Percentiles rank a stretch among this genome's conserved stretches.
These are phyloP conservation scores for Pseudocercospora fijiensis DNA, from an alignment of 2,329 filamentous ascomycete species.

Conservation along the genomic window DNA sequence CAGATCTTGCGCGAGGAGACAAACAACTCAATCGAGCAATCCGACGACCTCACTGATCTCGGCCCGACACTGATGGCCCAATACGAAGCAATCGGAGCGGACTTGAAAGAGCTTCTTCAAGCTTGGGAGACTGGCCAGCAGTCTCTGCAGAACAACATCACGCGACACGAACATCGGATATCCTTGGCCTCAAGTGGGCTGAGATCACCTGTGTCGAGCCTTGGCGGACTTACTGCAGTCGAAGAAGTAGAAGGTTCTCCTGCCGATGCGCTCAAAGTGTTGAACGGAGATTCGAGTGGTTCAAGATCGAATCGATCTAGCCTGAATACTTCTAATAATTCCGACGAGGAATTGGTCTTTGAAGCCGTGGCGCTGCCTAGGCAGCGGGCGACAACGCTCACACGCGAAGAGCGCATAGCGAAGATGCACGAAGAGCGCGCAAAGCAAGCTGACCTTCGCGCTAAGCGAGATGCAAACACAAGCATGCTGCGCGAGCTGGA, in stretches of 20 bases:
- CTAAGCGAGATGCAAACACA: conserved; percentile 75
- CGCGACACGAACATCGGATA: conserved; percentile 67
- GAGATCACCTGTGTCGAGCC: conserved; percentile 51
- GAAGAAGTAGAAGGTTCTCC: conserved; percentile 57
- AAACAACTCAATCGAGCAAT: conserved; percentile 72
- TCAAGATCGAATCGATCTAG: conserved; percentile 45
- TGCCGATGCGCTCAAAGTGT: conserved; percentile 69
- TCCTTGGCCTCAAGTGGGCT: conserved; percentile 51
- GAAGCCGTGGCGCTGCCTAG: conserved; percentile 81
- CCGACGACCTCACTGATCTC: conserved; percentile 60
- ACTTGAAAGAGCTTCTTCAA: conserved; percentile 63
- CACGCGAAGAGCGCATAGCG: conserved; percentile 80
- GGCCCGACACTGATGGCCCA: conserved; percentile 78
- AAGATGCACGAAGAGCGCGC: conserved; percentile 87
- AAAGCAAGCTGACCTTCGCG: conserved; percentile 67
- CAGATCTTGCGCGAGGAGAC: conserved; percentile 89
- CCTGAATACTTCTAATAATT: conserved; percentile 49
- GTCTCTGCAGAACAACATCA: conserved; percentile 77
- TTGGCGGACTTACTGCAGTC: conserved; percentile 63
- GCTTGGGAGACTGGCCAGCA: conserved; percentile 66
- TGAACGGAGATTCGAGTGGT: conserved; percentile 65
- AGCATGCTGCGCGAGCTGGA: conserved; percentile 93
- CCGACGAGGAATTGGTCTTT: conserved; percentile 71
- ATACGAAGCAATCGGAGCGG: conserved; percentile 90
- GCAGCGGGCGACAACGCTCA: conserved; percentile 60